A percentile compares a stretch with the other conserved stretches of the same genome.
Evolutionary conservation across 179 eudicot species (phyloP).

Genomic region (Pouteria campechiana): DNA sequence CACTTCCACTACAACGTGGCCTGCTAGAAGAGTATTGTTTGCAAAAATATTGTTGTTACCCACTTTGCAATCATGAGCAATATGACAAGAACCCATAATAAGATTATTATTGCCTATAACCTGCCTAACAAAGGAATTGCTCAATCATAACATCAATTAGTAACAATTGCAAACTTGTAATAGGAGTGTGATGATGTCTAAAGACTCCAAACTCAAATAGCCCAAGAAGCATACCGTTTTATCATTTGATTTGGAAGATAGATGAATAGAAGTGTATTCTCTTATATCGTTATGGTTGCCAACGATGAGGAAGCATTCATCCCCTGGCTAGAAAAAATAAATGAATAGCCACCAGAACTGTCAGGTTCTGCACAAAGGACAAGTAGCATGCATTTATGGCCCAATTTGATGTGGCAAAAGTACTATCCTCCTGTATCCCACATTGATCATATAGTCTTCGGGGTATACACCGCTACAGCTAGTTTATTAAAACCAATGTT

Average conservation of each 20-base stretch:
- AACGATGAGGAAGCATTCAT: conserved; percentile 72
- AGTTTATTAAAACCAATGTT: too few relatives aligned
- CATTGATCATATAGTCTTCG: too few relatives aligned
- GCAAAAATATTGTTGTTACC: conserved; percentile 83
- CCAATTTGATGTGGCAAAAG: too few relatives aligned
- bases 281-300: conserved; percentile 94
- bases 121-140: conserved; percentile 16
- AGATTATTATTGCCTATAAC: conserved; percentile 83
- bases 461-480: too few relatives aligned
- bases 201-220: not conserved
- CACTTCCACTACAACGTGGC: conserved; percentile 82
- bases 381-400: too few relatives aligned
- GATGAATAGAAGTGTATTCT: conserved; percentile 77
- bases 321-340: conserved; percentile 43
- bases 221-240: conserved; percentile 46
- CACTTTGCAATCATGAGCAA: conserved; percentile 96
- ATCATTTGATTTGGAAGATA: conserved; percentile 68
- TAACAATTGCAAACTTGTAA: too few relatives aligned
- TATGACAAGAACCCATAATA: conserved; percentile 90
- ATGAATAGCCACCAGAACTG: too few relatives aligned
- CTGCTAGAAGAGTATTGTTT: conserved; percentile 78
- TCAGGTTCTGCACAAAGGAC: too few relatives aligned
- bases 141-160: too few relatives aligned
- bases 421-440: too few relatives aligned
- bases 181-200: too few relatives aligned